Evolutionary conservation across 768 basidiomycete genomes (phyloP), one percentile per base, ranked within the genome.

Genomic region (Postia placenta): DNA sequence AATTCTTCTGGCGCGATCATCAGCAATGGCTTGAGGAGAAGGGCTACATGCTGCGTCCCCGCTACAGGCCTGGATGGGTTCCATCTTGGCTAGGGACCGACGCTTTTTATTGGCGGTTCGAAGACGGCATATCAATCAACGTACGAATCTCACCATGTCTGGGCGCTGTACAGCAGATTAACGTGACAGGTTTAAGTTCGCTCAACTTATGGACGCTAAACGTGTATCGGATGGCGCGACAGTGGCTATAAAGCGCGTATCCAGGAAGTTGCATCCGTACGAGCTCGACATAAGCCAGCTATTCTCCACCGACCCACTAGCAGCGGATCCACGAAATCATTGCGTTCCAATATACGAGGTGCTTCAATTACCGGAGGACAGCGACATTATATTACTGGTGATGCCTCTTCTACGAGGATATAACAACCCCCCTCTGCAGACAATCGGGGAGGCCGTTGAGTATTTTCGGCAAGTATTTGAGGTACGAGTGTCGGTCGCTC

Each of bases 381-480:
- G 20, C 12, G 49, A 53, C 20, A 44, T 45, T 5, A 33, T 15
- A n/a, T 20, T 64, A 3, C 50, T 74, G 15, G 70, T 71, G 4
- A 64, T 68, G 56, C 71, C 72, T 1, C 46, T 65, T 11, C 38
- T 70, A 15, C 56, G 63, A 1, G 24, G 12, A 3, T 64, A 50
- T 48, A 39, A 64, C 27, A 50, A 64, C 12, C 70, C 69, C 0
- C 56, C 37, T 0, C 67, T 73, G 30, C 50, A 61, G 25, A 70
- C 68, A 0, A 46, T 70, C 5, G 69, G 71, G 0, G 71, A 74
- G 53, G 63, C 58, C 1, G 41, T 72, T 0, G 65, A 64, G 5
- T 70, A 61, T 35, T 54, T 69, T 23, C 41, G 56, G 0, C 68
- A 71, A 42, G 26, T 69, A 1, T 60, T 73, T 22, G 66, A 71